Percentiles rank a stretch among this genome's conserved stretches.
Evolutionary conservation across 352 stramenopile genomes (phyloP).

Genomic region (Phytopythium aichiense): DNA sequence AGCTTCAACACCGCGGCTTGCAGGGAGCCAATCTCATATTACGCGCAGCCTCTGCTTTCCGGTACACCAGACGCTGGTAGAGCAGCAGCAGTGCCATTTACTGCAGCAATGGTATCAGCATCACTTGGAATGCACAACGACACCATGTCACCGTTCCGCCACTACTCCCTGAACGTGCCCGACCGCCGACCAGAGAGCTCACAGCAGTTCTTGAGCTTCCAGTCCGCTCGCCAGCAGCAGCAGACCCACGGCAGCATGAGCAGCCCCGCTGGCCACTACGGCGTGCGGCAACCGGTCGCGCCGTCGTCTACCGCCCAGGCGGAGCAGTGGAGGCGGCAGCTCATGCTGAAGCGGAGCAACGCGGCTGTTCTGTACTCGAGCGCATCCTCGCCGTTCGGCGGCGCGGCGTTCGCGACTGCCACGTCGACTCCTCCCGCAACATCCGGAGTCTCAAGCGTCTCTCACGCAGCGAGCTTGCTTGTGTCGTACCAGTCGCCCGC

Average conservation of each 20-base stretch:
- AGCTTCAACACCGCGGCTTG: conserved; percentile 2
- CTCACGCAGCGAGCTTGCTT: background rate
- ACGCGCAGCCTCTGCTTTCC: background rate
- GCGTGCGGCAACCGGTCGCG: background rate
- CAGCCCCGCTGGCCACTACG: background rate
- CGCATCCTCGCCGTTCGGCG: background rate
- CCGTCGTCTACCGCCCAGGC: background rate
- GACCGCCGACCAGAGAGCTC: background rate
- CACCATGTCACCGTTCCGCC: background rate
- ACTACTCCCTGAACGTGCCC: background rate
- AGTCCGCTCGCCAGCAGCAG: background rate
- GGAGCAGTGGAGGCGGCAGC: background rate
- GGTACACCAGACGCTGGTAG: background rate
- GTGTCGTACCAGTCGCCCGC: background rate
- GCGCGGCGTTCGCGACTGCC: background rate
- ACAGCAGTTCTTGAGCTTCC: background rate
- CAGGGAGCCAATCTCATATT: background rate
- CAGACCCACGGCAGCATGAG: background rate
- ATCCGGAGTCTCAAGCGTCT: background rate
- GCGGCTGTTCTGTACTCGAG: background rate
- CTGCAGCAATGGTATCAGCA: background rate
- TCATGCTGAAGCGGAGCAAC: conserved; percentile 1
- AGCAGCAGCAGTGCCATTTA: background rate
- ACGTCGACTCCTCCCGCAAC: background rate
- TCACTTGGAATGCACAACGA: background rate